Percentiles rank a stretch among this genome's conserved stretches.
Conservation (phyloP, 2,329 filamentous ascomycete genomes). For the Colletotrichum sp. region DNA sequence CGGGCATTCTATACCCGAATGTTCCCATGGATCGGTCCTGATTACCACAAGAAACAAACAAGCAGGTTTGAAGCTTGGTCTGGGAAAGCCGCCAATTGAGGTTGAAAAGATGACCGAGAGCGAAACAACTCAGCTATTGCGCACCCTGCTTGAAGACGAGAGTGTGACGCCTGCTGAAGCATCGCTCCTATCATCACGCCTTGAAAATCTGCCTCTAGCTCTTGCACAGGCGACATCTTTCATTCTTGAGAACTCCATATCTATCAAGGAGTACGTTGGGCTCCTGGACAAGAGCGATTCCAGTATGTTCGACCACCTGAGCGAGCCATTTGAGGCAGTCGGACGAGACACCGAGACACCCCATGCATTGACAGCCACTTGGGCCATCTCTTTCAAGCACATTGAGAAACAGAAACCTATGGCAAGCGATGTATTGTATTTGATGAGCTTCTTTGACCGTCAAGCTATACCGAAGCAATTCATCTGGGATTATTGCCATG, state of each 20-base stretch:
- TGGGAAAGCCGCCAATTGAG: constrained; percentile 25
- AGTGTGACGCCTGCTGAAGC: background rate
- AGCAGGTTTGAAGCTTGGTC: constrained; percentile 26
- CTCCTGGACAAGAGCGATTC: constrained; percentile 26
- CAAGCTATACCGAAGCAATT: constrained; percentile 39
- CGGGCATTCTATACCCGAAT: constrained; percentile 31
- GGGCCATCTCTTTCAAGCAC: constrained; percentile 32
- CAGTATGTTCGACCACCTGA: constrained; percentile 25
- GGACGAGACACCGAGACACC: constrained; percentile 32
- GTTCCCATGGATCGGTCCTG: constrained; percentile 31
- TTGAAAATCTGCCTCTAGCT: background rate
- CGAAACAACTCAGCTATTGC: constrained; percentile 30
- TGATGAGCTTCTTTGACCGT: constrained; percentile 46
- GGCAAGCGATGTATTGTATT: constrained; percentile 40
- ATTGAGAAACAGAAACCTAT: constrained; percentile 33
- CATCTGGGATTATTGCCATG: constrained; percentile 27
- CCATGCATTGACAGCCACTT: constrained; percentile 29
- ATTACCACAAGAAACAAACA: constrained; percentile 39
- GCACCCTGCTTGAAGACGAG: constrained; percentile 13
- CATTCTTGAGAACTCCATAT: constrained; percentile 27
- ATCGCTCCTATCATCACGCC: constrained; percentile 19
- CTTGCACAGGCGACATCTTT: background rate
- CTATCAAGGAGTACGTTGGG: constrained; percentile 30
- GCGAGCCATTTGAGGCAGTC: constrained; percentile 28
- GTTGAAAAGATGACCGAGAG: constrained; percentile 30